Conservation (phyloP, 331 rosid species). For the Malus hybrid region DNA sequence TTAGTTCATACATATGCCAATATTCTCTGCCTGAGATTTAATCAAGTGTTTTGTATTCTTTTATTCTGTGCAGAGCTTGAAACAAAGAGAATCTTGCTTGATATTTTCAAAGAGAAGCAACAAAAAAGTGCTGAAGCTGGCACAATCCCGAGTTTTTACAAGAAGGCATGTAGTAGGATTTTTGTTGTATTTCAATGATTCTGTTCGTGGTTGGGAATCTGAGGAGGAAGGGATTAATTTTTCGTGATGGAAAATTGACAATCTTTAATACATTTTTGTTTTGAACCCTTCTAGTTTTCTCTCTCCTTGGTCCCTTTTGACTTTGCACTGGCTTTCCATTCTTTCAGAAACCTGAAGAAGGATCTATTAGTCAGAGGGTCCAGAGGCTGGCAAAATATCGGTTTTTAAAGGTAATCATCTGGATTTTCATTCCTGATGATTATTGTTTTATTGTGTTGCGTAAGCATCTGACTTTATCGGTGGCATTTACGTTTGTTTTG, state of each 20-base stretch:
- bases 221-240: not conserved
- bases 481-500: constrained; percentile 17
- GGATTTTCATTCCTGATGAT: not conserved
- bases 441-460: constrained; percentile 10
- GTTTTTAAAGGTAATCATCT: constrained; percentile 56
- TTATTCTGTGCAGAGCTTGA: constrained; percentile 65
- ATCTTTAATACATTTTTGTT: not conserved
- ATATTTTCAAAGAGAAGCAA: constrained; percentile 96
- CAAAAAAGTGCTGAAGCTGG: constrained; percentile 88
- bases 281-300: not conserved
- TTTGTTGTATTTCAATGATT: not conserved
- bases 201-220: not conserved
- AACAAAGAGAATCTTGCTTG: constrained; percentile 93
- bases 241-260: constrained; percentile 22
- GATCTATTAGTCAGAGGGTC: constrained; percentile 91
- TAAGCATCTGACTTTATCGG: constrained; percentile 6
- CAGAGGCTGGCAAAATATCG: constrained; percentile 93
- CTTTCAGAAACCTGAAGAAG: constrained; percentile 96
- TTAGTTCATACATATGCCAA: not conserved
- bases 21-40: not conserved
- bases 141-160: constrained; percentile 93
- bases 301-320: not conserved
- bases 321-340: constrained; percentile 12
- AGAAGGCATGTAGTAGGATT: constrained; percentile 56
- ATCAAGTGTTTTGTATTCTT: not conserved